phyloP scores from a whole-genome alignment of 31 red algal species.

The Asparagopsis taxiformis region DNA sequence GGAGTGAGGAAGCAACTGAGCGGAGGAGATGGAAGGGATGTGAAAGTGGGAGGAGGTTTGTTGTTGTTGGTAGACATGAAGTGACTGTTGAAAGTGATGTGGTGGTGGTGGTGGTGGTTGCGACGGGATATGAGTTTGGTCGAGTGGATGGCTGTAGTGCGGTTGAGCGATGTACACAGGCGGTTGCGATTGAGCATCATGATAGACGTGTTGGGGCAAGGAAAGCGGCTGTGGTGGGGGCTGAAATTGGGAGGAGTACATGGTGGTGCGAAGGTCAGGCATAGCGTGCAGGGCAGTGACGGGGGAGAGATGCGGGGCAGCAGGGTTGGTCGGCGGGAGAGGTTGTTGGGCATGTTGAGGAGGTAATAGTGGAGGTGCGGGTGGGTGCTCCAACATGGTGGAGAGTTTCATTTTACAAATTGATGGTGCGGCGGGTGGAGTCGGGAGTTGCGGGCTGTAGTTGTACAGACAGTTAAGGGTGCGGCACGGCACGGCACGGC shows the following conservation, averaged over 20 bases:
- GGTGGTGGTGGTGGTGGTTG: not conserved
- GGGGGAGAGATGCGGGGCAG: slow-evolving; percentile 14
- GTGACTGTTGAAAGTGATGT: not conserved
- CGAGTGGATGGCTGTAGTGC: not conserved
- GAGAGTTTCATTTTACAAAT: not conserved
- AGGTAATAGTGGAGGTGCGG: not conserved
- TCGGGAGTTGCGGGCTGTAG: not conserved
- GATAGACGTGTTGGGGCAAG: slow-evolving; percentile 4
- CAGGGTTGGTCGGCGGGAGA: not conserved
- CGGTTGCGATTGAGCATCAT: slow-evolving; percentile 2
- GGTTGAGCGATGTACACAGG: not conserved
- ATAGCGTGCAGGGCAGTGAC: not conserved
- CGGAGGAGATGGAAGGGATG: not conserved
- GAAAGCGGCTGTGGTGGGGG: slow-evolving; percentile 11
- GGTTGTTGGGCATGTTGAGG: slow-evolving; percentile 2
- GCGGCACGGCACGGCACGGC: not conserved
- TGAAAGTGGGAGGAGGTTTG: not conserved
- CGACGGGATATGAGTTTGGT: not conserved
- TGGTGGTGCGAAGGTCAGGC: not conserved
- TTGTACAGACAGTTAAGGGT: not conserved
- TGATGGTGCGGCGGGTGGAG: not conserved
- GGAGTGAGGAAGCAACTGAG: not conserved
- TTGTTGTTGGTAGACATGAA: not conserved
- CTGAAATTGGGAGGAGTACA: not conserved
- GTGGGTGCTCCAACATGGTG: not conserved